Conservation (phyloP, 345 rosid genomes). For the Camelina laxa region DNA sequence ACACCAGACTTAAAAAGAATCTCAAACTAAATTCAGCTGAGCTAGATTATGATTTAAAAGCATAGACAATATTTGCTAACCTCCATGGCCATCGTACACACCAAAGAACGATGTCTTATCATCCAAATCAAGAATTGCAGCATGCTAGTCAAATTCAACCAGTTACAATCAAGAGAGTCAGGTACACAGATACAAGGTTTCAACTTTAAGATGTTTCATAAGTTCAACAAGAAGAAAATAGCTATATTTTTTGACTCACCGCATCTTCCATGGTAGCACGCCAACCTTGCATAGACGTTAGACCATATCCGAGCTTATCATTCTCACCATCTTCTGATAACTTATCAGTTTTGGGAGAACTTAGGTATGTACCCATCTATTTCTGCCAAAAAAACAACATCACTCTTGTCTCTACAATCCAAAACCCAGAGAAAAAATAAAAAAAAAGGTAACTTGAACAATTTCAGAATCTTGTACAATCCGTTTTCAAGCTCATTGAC, state of each 20-base stretch:
- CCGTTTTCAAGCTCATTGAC: background rate
- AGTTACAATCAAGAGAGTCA: slow-evolving; percentile 10
- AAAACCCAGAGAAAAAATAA: background rate
- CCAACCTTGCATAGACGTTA: slow-evolving; percentile 94
- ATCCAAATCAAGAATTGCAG: slow-evolving; percentile 72
- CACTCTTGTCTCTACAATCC: background rate
- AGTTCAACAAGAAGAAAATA: background rate
- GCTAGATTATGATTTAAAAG: background rate
- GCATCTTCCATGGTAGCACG: slow-evolving; percentile 92
- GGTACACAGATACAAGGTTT: background rate
- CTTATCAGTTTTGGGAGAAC: slow-evolving; percentile 82
- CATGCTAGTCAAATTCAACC: slow-evolving; percentile 51
- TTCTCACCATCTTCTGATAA: slow-evolving; percentile 76
- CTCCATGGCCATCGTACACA: slow-evolving; percentile 94
- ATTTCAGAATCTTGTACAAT: background rate
- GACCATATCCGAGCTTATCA: slow-evolving; percentile 63
- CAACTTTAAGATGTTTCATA: background rate
- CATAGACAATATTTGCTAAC: slow-evolving; percentile 43
- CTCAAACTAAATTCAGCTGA: background rate
- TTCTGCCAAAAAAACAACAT: slow-evolving; percentile 13
- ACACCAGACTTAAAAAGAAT: background rate
- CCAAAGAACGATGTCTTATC: slow-evolving; percentile 72
- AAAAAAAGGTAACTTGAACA: background rate
- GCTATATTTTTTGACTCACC: slow-evolving; percentile 49
- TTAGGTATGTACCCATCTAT: slow-evolving; percentile 78